Evolutionary conservation across 805 yeast species (phyloP), one percentile per base, ranked within the genome.

Genomic region (Kockiozyma suomiensis): DNA sequence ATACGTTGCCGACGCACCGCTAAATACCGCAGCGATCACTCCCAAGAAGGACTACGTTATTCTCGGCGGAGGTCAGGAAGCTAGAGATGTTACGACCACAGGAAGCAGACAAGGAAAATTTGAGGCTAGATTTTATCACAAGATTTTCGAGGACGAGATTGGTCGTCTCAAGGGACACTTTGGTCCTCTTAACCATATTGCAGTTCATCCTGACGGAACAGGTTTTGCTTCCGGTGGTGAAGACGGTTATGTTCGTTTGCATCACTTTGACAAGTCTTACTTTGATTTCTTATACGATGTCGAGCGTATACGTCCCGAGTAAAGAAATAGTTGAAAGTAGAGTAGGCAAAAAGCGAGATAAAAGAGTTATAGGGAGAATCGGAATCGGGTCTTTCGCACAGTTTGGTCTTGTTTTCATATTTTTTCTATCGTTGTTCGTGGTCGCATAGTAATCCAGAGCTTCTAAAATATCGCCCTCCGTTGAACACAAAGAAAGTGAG

Each of bases 51-150:
- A 94, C 72, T 93, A 86, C 73, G 88, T 94, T 64, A 86, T 94
- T 51, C 81, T 94, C 64, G 99, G 98, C 55, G 99, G 99, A 79
- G 99, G 99, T 85, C 98, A 94, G 80, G 98, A 91, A 70, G 98
- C 99, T 42, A 85, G 91, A 76, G 96, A 92, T 75, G 99, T 94
- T 72, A 94, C 99, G 45, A 94, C 98, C n/a, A 91, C 98, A 28
- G 83, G 94, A 45, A 85, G 91, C 57, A 81, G 87, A 50, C 96
- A 93, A 76, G 99, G 99, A 79, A 90, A 90, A 73, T 94, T 94
- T 75, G 98, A 94, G 79, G 94, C 97, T 38, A 85, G 97, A 78
- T 89, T 94, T 75, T 90, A 86, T 78, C 98, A 94, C 78, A 94
- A 93, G 78, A 83, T 94, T 52, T 94, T 92, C 75, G 87, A 87